A percentile compares a stretch with the other conserved stretches of the same genome.
phyloP scores from a whole-genome alignment of 331 rosid species.

The Acacia pycnantha region DNA sequence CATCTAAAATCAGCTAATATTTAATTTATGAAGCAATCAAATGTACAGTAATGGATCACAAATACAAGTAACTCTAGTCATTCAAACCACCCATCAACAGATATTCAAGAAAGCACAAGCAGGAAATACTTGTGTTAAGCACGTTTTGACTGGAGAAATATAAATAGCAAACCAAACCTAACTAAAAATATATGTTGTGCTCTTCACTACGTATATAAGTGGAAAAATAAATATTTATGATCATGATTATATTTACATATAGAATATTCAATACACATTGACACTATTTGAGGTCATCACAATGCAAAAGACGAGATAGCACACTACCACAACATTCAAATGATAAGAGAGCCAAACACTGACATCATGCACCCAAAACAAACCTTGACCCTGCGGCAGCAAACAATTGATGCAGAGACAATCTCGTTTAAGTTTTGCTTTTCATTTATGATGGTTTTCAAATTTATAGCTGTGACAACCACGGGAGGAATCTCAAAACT shows the following conservation, averaged over 20 bases:
- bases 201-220: background rate
- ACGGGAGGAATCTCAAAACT: slow-evolving; percentile 69
- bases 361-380: slow-evolving; percentile 31
- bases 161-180: slow-evolving; percentile 15
- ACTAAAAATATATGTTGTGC: background rate
- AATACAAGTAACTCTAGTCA: slow-evolving; percentile 3
- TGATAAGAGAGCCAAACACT: slow-evolving; percentile 26
- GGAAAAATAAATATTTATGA: background rate
- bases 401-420: slow-evolving; percentile 85
- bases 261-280: background rate
- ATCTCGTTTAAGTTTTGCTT: slow-evolving; percentile 74
- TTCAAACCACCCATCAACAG: slow-evolving; percentile 13
- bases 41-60: background rate
- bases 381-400: slow-evolving; percentile 87
- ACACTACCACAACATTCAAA: background rate
- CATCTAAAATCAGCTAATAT: slow-evolving; percentile 13
- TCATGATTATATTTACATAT: background rate
- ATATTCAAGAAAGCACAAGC: background rate
- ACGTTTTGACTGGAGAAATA: slow-evolving; percentile 17
- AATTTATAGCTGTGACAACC: slow-evolving; percentile 71
- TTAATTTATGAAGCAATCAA: slow-evolving; percentile 4
- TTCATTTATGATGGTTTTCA: slow-evolving; percentile 76
- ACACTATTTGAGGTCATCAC: background rate
- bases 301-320: slow-evolving; percentile 11
- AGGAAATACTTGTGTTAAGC: slow-evolving; percentile 8